These are phyloP conservation scores for Obba rivulosa DNA, from an alignment of 768 basidiomycete species.

Conservation along the genomic window DNA sequence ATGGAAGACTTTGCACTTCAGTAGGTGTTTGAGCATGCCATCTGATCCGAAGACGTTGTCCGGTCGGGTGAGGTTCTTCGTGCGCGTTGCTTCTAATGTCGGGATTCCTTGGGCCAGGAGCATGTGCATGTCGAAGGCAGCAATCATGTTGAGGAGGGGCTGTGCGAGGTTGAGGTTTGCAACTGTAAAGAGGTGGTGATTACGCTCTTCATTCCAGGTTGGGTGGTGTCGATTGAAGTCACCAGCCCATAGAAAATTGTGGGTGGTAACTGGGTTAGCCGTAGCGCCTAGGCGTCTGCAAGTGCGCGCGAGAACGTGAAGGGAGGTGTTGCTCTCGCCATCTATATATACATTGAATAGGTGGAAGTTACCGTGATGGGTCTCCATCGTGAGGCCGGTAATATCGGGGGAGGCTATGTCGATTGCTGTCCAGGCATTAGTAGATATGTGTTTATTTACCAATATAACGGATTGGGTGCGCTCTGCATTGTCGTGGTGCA, in stretches of 20 bases:
- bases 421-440: slow-evolving; percentile 10
- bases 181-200: slow-evolving; percentile 31
- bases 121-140: slow-evolving; percentile 27
- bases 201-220: slow-evolving; percentile 30
- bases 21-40: slow-evolving; percentile 12
- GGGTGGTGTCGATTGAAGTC: slow-evolving; percentile 39
- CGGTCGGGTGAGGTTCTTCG: slow-evolving; percentile 31
- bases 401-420: slow-evolving; percentile 19
- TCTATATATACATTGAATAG: slow-evolving; percentile 38
- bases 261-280: neutral
- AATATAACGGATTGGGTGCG: slow-evolving; percentile 8
- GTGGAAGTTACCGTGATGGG: slow-evolving; percentile 10
- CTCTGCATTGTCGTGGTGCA: slow-evolving; percentile 6
- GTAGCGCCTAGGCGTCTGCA: neutral
- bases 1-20: slow-evolving; percentile 23
- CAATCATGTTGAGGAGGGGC: slow-evolving; percentile 23
- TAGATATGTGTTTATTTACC: slow-evolving; percentile 6
- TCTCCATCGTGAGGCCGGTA: slow-evolving; percentile 20
- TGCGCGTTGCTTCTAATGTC: slow-evolving; percentile 24
- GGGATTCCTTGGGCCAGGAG: slow-evolving; percentile 27
- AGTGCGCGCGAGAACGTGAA: neutral
- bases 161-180: slow-evolving; percentile 18
- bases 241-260: slow-evolving; percentile 25
- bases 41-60: slow-evolving; percentile 39
- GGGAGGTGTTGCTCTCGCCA: slow-evolving; percentile 15